Evolutionary conservation across 257 asterid genomes (phyloP).

Genomic region (Capsicum rhomboideum): DNA sequence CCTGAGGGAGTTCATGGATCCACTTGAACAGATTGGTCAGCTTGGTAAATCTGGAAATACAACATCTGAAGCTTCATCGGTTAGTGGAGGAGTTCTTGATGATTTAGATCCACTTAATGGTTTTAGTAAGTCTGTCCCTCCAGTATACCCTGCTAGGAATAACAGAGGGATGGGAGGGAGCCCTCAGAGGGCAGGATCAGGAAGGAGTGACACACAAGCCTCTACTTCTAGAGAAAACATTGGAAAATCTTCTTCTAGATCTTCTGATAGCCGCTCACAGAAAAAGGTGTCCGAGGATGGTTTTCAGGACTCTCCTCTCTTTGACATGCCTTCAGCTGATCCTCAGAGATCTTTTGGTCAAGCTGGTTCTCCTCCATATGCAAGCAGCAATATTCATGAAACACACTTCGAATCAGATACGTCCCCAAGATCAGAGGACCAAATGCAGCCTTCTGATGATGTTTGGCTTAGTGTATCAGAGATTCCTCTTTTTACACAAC

Average conservation of each 20-base stretch:
- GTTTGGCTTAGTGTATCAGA: constrained; percentile 89
- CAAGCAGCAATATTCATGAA: constrained; percentile 25
- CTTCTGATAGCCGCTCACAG: constrained; percentile 44
- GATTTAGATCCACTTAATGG: constrained; percentile 68
- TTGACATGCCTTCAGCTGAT: constrained; percentile 67
- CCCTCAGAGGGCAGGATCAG: constrained; percentile 40
- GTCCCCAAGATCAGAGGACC: constrained; percentile 52
- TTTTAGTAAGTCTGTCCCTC: constrained; percentile 42
- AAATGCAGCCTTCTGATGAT: constrained; percentile 49
- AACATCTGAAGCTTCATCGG: constrained; percentile 45
- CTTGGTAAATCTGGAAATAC: constrained; percentile 52
- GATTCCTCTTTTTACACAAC: constrained; percentile 87
- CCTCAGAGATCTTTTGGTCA: constrained; percentile 47
- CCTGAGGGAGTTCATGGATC: constrained; percentile 47
- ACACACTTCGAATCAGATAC: constrained; percentile 32
- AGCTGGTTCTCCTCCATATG: constrained; percentile 42
- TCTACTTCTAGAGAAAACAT: constrained; percentile 37
- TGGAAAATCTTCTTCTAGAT: constrained; percentile 44
- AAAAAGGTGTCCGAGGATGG: constrained; percentile 41
- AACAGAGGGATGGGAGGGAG: constrained; percentile 43
- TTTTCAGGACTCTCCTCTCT: constrained; percentile 60
- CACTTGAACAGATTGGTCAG: constrained; percentile 58
- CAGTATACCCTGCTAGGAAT: constrained; percentile 51
- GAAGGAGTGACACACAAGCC: constrained; percentile 25
- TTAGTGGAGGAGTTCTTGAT: constrained; percentile 60